Evolutionary conservation across 768 basidiomycete genomes (phyloP), one percentile per base, ranked within the genome.

Genomic region (Kwoniella heveanensis): DNA sequence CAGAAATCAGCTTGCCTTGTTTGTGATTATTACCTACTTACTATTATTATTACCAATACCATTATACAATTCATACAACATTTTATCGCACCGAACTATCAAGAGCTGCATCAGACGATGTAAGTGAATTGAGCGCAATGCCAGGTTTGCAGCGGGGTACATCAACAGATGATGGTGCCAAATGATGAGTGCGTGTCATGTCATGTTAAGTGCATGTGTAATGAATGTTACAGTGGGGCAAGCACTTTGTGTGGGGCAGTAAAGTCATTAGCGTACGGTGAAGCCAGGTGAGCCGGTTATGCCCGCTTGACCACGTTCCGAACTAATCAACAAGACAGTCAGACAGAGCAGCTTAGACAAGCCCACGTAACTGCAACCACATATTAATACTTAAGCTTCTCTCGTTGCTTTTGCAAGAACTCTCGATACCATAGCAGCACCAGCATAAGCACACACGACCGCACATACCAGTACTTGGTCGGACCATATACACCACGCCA

Each of bases 251-350:
- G 39, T 44, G 39, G 39, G 39, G 39, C 39, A 44, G 39, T 17
- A 9, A n/a, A n/a, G 17, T 4, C 8, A 3, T 44, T 7, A 44
- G 39, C 39, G n/a, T 44, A 44, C 39, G 17, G 8, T 10, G 39
- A n/a, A 44, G 39, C 32, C 13, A 19, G 39, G 9, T 44, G 39
- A 44, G 39, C 39, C 39, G 39, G 39, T 44, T 44, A 44, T 44
- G 39, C 39, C 39, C 39, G 39, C 39, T 44, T 44, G 39, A 44
- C 39, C 39, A 44, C 39, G 39, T 44, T 44, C 39, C 39, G 39
- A 44, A 32, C 7, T 6, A 32, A 44, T 44, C 39, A 44, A 44
- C 39, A 44, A 44, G n/a, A n/a, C n/a, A n/a, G n/a, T n/a, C n/a
- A n/a, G n/a, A n/a, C n/a, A n/a, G n/a, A n/a, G n/a, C n/a, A n/a